A percentile compares a stretch with the other conserved stretches of the same genome.
Evolutionary conservation across 257 asterid species (phyloP).

Genomic region (Gentiana straminea): DNA sequence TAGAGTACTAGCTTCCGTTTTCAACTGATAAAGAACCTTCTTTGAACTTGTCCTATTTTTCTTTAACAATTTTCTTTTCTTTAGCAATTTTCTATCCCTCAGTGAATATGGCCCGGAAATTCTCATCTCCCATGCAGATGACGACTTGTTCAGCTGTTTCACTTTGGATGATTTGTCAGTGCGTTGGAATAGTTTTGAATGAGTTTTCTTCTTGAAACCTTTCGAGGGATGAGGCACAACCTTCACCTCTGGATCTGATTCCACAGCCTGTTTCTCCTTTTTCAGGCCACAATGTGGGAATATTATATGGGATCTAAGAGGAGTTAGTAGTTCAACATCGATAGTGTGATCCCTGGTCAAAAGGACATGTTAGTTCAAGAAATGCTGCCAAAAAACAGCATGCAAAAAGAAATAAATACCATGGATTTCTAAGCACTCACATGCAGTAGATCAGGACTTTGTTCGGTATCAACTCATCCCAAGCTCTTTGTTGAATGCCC

Average conservation of each 20-base stretch:
- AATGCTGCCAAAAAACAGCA: background rate
- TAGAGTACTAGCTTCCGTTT: slow-evolving; percentile 13
- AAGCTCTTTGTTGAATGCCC: slow-evolving; percentile 57
- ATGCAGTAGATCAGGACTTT: slow-evolving; percentile 76
- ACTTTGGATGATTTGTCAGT: slow-evolving; percentile 25
- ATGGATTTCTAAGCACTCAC: slow-evolving; percentile 32
- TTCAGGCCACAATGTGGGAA: slow-evolving; percentile 45
- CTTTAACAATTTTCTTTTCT: slow-evolving; percentile 27
- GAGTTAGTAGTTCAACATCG: slow-evolving; percentile 38
- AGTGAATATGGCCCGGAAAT: slow-evolving; percentile 6
- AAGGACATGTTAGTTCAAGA: background rate
- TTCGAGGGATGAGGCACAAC: slow-evolving; percentile 13
- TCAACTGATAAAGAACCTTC: slow-evolving; percentile 23
- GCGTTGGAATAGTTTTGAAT: slow-evolving; percentile 21
- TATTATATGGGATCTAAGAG: slow-evolving; percentile 56
- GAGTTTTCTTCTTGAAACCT: slow-evolving; percentile 18
- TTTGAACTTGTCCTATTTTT: slow-evolving; percentile 9
- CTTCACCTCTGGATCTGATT: slow-evolving; percentile 15
- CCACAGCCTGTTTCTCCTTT: slow-evolving; percentile 18
- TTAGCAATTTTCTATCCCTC: slow-evolving; percentile 9
- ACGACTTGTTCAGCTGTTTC: slow-evolving; percentile 20
- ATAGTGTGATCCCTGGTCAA: slow-evolving; percentile 56
- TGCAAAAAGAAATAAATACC: background rate
- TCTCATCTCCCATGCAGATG: slow-evolving; percentile 30
- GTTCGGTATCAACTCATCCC: slow-evolving; percentile 64